Conservation (phyloP, 768 basidiomycete species). For the Naematelia encephala region DNA sequence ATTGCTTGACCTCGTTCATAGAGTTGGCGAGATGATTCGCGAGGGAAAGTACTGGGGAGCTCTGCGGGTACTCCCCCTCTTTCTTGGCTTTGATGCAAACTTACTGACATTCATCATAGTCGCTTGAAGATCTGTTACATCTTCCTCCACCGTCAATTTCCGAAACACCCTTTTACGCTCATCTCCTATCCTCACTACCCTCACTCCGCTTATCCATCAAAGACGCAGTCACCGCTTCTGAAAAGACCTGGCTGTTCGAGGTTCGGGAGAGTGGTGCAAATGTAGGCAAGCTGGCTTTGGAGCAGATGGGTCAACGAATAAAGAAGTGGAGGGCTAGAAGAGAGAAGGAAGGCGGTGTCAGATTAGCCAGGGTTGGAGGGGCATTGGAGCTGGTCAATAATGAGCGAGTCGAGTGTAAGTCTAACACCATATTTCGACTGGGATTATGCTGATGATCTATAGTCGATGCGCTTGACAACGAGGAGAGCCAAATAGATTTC, state of each 20-base stretch:
- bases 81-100: neutral
- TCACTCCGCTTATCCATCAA: conserved; percentile 85
- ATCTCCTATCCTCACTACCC: conserved; percentile 85
- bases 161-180: conserved; percentile 87
- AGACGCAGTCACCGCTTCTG: conserved; percentile 86
- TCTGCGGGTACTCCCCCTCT: conserved; percentile 65
- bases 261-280: conserved; percentile 81
- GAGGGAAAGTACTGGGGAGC: conserved; percentile 97
- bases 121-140: conserved; percentile 88
- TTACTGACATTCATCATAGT: conserved; percentile 57
- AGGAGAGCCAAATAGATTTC: conserved; percentile 84
- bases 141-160: conserved; percentile 84
- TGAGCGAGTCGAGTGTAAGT: conserved; percentile 90
- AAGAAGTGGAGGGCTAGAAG: conserved; percentile 77
- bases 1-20: conserved; percentile 85
- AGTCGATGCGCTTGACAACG: conserved; percentile 92
- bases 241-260: conserved; percentile 95
- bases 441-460: neutral
- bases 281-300: conserved; percentile 81
- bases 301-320: conserved; percentile 79
- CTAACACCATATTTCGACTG: neutral
- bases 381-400: conserved; percentile 87
- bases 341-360: conserved; percentile 77
- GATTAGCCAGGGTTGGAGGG: conserved; percentile 75
- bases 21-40: conserved; percentile 87